Base-by-base conservation (phyloP, 208 protist genomes). In the Trypanosoma brucei region DNA sequence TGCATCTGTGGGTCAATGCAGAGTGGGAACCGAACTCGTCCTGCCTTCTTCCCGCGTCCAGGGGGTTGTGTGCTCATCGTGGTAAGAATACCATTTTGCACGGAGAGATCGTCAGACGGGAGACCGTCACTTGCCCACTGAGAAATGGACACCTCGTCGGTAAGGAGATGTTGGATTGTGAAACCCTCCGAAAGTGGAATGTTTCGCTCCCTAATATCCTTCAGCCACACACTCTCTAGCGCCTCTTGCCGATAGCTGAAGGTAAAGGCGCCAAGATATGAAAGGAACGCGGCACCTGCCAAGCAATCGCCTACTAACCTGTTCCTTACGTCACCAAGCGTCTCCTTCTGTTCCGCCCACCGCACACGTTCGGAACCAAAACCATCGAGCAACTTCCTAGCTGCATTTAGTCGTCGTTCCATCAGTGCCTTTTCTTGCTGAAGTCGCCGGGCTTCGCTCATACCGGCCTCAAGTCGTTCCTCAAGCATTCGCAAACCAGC, bases 1-100 rank as follows among this genome's bases (percentile, higher is more conserved):
- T 99, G 98, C 89, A 99, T 94, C 81, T 99, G 98, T 30, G 98
- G 98, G 75, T 99, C 98, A 60, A 99, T 98, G 71, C 97, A 99
- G 38, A 99, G 86, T 36, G 98, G 97, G 70, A 97, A 99, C 36
- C 96, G 88, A 53, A 94, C 88, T 68, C 88, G 88, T 39, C 87
- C 85, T 6, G 83, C 72, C 30, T 81, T 81, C 65, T 83, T 88
- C 46, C 86, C 87, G 55, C 84, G 87, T 31, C 86, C 87, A 45
- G 77, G 81, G 70, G 84, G 82, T 69, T 89, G 76, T 33, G 84
- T 94, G 55, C 86, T 93, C 50, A 97, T 77, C 9, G 84, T 88
- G 8, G 96, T 98, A 30, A 99, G 79, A 53, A 99, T 98, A 70
- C 97, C 98, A 77, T 99, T 99, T 72, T 99, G 97, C 38, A 99